Percentiles rank a stretch among this genome's conserved stretches.
phyloP scores from a whole-genome alignment of 805 yeast genomes.

The Saccharomycopsis babjevae region DNA sequence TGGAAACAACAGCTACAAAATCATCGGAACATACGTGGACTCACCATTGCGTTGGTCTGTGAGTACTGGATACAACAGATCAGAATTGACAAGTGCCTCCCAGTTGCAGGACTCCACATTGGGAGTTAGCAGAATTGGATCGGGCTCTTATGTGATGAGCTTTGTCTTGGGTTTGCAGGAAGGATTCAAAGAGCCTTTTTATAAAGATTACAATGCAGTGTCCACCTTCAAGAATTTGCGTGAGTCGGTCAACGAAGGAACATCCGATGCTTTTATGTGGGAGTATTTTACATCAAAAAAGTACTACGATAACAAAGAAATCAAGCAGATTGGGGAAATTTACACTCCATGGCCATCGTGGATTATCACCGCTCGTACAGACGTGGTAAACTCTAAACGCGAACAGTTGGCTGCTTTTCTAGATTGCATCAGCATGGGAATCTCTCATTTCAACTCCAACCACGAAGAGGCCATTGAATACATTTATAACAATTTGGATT shows the following conservation, averaged over 20 bases:
- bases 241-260: conserved; percentile 57
- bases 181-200: conserved; percentile 42
- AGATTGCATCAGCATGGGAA: conserved; percentile 53
- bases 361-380: conserved; percentile 55
- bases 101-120: conserved; percentile 54
- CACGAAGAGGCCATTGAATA: conserved; percentile 55
- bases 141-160: conserved; percentile 88
- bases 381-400: conserved; percentile 26
- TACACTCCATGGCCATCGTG: conserved; percentile 97
- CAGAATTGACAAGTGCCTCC: conserved; percentile 39
- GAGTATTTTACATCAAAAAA: conserved; percentile 83
- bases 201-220: conserved; percentile 43
- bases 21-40: conserved; percentile 74
- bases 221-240: conserved; percentile 67
- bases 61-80: conserved; percentile 59
- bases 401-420: conserved; percentile 33
- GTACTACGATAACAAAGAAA: conserved; percentile 71
- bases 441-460: conserved; percentile 50
- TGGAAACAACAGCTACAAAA: conserved; percentile 50
- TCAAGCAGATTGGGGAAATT: conserved; percentile 76
- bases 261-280: conserved; percentile 89
- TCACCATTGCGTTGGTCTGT: conserved; percentile 89
- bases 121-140: conserved; percentile 81
- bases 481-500: conserved; percentile 62
- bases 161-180: conserved; percentile 64